Percentiles rank a stretch among this genome's conserved stretches.
Evolutionary conservation across 306 rosid species (phyloP).

Genomic region (Styphnolobium japonicum): DNA sequence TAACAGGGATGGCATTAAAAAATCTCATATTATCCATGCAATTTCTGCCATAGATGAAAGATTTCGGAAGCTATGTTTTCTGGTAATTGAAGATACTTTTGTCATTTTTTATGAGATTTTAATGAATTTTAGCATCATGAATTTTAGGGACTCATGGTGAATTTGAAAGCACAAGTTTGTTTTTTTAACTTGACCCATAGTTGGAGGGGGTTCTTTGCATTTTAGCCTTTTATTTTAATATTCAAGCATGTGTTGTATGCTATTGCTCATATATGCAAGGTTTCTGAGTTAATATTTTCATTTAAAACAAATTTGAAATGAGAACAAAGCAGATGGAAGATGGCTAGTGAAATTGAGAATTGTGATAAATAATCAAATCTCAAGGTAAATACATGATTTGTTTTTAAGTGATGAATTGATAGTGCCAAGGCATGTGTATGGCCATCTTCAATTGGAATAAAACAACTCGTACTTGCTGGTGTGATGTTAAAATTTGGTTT

Average conservation of each 20-base stretch:
- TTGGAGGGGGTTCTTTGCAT: too few relatives aligned
- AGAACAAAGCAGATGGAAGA: background rate
- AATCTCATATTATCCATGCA: conserved; percentile 40
- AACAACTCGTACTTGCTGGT: too few relatives aligned
- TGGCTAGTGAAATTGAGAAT: background rate
- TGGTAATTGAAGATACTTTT: conserved; percentile 36
- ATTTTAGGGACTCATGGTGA: too few relatives aligned
- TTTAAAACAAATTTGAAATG: conserved; percentile 16
- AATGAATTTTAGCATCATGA: background rate
- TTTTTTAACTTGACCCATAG: too few relatives aligned
- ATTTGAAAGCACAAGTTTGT: too few relatives aligned
- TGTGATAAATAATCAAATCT: conserved; percentile 12
- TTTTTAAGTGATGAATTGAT: conserved; percentile 1
- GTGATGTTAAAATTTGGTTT: too few relatives aligned
- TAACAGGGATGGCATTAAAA: conserved; percentile 47
- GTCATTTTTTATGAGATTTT: conserved; percentile 9
- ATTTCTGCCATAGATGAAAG: conserved; percentile 48
- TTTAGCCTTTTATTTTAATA: background rate
- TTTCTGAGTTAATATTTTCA: background rate
- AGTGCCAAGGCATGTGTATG: background rate
- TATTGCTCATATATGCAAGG: background rate
- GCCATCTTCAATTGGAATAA: conserved; percentile 16
- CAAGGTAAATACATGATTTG: conserved; percentile 2
- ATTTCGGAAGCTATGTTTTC: conserved; percentile 42
- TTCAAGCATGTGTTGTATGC: background rate